Evolutionary conservation across 2,329 filamentous ascomycete species (phyloP).

Genomic region (Myriosclerotinia scirpicola): DNA sequence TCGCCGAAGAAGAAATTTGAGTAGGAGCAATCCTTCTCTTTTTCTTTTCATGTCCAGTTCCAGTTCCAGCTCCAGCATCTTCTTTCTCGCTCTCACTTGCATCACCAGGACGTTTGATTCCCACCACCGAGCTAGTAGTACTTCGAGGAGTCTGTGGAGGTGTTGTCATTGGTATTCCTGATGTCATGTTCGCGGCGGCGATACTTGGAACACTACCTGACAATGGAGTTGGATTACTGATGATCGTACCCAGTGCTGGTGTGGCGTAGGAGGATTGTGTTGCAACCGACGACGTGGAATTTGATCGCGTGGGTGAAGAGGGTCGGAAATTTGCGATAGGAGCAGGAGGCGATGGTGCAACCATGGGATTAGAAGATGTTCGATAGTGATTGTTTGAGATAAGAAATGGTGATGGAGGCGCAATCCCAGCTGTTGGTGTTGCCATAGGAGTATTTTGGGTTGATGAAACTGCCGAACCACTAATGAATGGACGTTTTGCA

Average conservation of each 20-base stretch:
- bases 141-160: slow-evolving; percentile 84
- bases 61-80: slow-evolving; percentile 47
- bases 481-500: slow-evolving; percentile 45
- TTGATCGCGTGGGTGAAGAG: slow-evolving; percentile 79
- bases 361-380: slow-evolving; percentile 54
- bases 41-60: slow-evolving; percentile 43
- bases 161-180: slow-evolving; percentile 71
- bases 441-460: slow-evolving; percentile 68
- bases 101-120: slow-evolving; percentile 56
- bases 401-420: slow-evolving; percentile 58
- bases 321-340: slow-evolving; percentile 57
- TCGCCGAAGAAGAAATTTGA: slow-evolving; percentile 4
- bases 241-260: slow-evolving; percentile 47
- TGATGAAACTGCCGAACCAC: slow-evolving; percentile 48
- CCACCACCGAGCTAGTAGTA: slow-evolving; percentile 56
- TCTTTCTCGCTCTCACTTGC: slow-evolving; percentile 52
- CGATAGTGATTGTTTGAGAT: slow-evolving; percentile 55
- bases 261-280: slow-evolving; percentile 58
- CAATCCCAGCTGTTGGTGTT: slow-evolving; percentile 63
- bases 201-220: slow-evolving; percentile 75
- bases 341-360: slow-evolving; percentile 58
- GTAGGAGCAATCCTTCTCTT: slow-evolving; percentile 75
- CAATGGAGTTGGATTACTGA: slow-evolving; percentile 77
- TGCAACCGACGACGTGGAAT: slow-evolving; percentile 76
- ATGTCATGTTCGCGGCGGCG: slow-evolving; percentile 60